Percentiles rank a stretch among this genome's conserved stretches.
These are phyloP conservation scores for Fusarium ambrosium DNA, from an alignment of 2,329 filamentous ascomycete genomes.

Conservation along the genomic window DNA sequence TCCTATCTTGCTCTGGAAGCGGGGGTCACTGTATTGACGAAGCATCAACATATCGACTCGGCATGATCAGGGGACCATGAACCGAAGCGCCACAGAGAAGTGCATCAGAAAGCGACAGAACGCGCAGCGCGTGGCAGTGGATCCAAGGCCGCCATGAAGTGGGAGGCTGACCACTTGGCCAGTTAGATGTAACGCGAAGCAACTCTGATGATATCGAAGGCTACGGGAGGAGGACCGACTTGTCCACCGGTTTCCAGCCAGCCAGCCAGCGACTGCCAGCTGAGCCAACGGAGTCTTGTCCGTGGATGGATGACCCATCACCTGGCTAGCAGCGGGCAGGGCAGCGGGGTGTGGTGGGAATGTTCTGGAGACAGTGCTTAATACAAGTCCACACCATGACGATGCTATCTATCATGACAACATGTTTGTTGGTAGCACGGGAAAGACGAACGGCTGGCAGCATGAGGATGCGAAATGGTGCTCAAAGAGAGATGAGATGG, in stretches of 20 bases:
- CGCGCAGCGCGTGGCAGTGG: conserved; percentile 3
- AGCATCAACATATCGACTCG: conserved; percentile 16
- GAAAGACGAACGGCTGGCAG: not conserved
- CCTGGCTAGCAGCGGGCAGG: conserved; percentile 18
- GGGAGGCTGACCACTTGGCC: conserved; percentile 1
- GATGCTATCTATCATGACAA: not conserved
- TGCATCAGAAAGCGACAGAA: conserved; percentile 7
- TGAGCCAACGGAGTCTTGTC: conserved; percentile 23
- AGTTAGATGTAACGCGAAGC: conserved; percentile 8
- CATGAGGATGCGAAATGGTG: not conserved
- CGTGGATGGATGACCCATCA: conserved; percentile 26
- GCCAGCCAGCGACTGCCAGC: conserved; percentile 16
- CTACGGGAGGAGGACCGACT: conserved; percentile 13
- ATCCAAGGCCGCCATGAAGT: not conserved
- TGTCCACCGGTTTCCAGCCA: not conserved
- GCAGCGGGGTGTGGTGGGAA: conserved; percentile 18
- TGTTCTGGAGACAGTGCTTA: conserved; percentile 6
- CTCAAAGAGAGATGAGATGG: not conserved
- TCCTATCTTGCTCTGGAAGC: not conserved
- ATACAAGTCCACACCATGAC: not conserved
- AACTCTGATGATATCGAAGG: conserved; percentile 17
- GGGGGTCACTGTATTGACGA: not conserved
- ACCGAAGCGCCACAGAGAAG: conserved; percentile 18
- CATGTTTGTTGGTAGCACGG: not conserved
- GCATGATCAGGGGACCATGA: conserved; percentile 19